These are phyloP conservation scores for Polytrichum formosum DNA, from an alignment of 225 moss, liverwort and hornwort genomes.

Conservation along the genomic window DNA sequence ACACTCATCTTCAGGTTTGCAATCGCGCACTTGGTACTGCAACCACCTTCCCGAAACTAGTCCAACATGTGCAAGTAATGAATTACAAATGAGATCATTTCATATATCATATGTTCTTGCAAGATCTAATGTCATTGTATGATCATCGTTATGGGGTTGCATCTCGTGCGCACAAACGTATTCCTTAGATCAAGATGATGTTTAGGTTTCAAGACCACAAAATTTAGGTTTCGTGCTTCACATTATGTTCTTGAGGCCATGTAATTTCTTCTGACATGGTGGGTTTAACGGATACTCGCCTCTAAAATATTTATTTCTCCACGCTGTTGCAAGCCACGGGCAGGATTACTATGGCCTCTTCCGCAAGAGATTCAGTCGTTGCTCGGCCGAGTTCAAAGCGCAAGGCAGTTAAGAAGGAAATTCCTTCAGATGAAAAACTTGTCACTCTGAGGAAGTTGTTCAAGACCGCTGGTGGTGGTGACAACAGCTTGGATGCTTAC, in stretches of 20 bases:
- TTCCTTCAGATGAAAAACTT: slow-evolving; percentile 60
- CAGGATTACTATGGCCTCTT: slow-evolving; percentile 24
- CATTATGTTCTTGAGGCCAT: background rate
- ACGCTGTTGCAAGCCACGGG: slow-evolving; percentile 28
- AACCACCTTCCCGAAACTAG: too few relatives aligned
- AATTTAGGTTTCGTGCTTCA: too few relatives aligned
- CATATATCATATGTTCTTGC: too few relatives aligned
- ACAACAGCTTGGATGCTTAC: slow-evolving; percentile 74
- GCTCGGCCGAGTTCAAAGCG: slow-evolving; percentile 75
- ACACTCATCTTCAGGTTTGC: too few relatives aligned
- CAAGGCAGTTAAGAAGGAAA: slow-evolving; percentile 44
- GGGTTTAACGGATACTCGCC: background rate
- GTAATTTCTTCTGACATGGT: background rate
- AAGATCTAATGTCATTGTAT: too few relatives aligned
- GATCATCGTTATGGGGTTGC: too few relatives aligned
- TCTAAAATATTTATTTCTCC: background rate
- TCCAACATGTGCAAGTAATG: too few relatives aligned
- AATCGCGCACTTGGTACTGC: too few relatives aligned
- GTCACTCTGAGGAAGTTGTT: slow-evolving; percentile 52
- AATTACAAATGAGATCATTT: too few relatives aligned
- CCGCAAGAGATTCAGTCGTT: slow-evolving; percentile 53
- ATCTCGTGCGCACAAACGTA: too few relatives aligned
- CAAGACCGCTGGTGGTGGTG: slow-evolving; percentile 30
- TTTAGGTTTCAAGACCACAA: too few relatives aligned
- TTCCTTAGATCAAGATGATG: too few relatives aligned